Percentiles rank a stretch among this genome's conserved stretches.
phyloP scores from a whole-genome alignment of 179 eudicot genomes.

The Sideroxylon spinosum region DNA sequence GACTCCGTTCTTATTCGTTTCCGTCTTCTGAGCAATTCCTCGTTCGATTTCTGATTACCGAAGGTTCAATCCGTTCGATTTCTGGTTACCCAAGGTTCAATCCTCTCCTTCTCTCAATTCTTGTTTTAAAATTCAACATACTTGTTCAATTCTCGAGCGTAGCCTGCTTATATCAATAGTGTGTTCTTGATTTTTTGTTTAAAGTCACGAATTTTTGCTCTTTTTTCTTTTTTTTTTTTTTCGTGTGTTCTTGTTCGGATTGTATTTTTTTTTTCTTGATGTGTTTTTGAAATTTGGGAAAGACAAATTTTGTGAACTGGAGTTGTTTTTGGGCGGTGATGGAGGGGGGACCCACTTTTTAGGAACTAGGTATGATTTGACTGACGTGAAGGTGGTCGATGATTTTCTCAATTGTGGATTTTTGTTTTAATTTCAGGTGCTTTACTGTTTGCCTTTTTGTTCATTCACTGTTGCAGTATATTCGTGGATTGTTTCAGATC shows the following conservation, averaged over 20 bases:
- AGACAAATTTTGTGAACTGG: not conserved
- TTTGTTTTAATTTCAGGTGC: not conserved
- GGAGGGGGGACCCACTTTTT: not conserved
- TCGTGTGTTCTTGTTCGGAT: not conserved
- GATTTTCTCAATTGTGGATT: not conserved
- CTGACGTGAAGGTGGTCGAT: not conserved
- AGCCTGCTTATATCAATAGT: not conserved
- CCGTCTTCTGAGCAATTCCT: no score
- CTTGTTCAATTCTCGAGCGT: not conserved
- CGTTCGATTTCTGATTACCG: no score
- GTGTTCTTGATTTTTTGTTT: not conserved
- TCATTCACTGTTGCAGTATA: not conserved
- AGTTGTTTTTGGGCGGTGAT: not conserved
- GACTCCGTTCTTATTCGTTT: no score
- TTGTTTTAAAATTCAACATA: not conserved
- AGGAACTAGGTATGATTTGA: not conserved
- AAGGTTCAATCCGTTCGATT: constrained; percentile 6
- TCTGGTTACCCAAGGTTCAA: not conserved
- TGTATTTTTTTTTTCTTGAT: not conserved
- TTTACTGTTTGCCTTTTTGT: not conserved
- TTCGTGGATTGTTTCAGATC: not conserved
- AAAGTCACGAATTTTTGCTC: no score
- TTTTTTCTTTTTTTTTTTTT: not conserved
- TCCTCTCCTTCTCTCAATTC: not conserved
- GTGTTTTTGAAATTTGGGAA: not conserved